Base-by-base conservation (phyloP, 371 early-diverging fungal species). In the Syncephalis fuscata region DNA sequence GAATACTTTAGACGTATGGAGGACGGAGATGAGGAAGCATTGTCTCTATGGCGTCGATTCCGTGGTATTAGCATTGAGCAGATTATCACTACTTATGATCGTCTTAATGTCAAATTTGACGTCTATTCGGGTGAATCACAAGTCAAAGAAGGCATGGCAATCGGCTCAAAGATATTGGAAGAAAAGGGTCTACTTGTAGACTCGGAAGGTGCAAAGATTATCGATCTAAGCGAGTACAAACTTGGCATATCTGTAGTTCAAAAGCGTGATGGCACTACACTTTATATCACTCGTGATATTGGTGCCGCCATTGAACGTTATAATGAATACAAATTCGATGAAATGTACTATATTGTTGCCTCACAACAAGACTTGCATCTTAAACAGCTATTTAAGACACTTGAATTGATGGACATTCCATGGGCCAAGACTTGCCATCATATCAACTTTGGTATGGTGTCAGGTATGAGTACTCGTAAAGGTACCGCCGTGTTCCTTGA, bases 51-150 rank as follows among this genome's bases (percentile, higher is more conserved):
- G 99, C 65, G 73, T 47, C 71, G 73, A 48, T 97, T 99, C 84
- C 74, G 97, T 56, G 85, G 89, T 39, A 59, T 98, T 48, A 88
- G 88, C 40, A 96, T 98, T 57, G 82, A 69, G 61, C 92, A 92
- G 67, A 99, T 98, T 76, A 82, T 84, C 63, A 77, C 85, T 17
- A 80, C 85, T 17, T 99, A 99, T 60, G 80, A 73, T 16, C 91
- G 92, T 55, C 71, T 99, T 52, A 91, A 92, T 65, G 78, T 98
- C 53, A 52, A 78, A 15, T 99, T 99, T 60, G 99, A 99, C 64
- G 78, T 95, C 36, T 99, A 94, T 65, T 94, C 94, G 27, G 99
- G 99, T 42, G 99, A 99, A 72, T 95, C 97, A 24, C 81, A 91
- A 65, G 94, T 93, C 52, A 76, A 77, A 26, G 71, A 76, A 21